These are phyloP conservation scores for Gnomoniopsis smithogilvyi DNA, from an alignment of 2,329 filamentous ascomycete species.

Conservation along the genomic window DNA sequence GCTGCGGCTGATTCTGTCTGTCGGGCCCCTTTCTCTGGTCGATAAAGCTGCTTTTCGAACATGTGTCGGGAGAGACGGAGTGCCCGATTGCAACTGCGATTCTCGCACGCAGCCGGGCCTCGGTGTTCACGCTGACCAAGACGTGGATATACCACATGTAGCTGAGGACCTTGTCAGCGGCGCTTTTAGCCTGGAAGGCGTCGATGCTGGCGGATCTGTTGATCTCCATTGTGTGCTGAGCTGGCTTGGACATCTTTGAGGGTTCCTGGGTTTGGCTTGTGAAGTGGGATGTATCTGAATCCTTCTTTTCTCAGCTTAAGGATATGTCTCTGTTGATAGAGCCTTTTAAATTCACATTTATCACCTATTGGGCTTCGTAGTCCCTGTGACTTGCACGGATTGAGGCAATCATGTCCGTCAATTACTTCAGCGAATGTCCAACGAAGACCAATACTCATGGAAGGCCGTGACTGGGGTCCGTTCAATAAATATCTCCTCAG, in stretches of 20 bases:
- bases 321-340: no score
- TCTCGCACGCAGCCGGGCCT: slow-evolving; percentile 7
- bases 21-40: not conserved
- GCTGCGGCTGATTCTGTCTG: not conserved
- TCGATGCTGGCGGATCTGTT: not conserved
- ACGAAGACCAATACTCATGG: no score
- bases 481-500: no score
- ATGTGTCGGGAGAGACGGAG: not conserved
- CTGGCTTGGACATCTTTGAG: not conserved
- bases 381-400: no score
- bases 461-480: no score
- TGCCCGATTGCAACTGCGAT: not conserved
- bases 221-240: not conserved
- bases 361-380: no score
- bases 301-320: no score
- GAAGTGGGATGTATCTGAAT: no score
- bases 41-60: not conserved
- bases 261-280: no score
- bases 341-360: no score
- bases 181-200: not conserved
- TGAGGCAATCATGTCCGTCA: no score
- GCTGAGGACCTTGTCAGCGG: not conserved
- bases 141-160: slow-evolving; percentile 19
- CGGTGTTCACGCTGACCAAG: slow-evolving; percentile 8
- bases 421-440: no score